These are phyloP conservation scores for Talaromyces sp. DNA, from an alignment of 2,329 filamentous ascomycete genomes.

Conservation along the genomic window DNA sequence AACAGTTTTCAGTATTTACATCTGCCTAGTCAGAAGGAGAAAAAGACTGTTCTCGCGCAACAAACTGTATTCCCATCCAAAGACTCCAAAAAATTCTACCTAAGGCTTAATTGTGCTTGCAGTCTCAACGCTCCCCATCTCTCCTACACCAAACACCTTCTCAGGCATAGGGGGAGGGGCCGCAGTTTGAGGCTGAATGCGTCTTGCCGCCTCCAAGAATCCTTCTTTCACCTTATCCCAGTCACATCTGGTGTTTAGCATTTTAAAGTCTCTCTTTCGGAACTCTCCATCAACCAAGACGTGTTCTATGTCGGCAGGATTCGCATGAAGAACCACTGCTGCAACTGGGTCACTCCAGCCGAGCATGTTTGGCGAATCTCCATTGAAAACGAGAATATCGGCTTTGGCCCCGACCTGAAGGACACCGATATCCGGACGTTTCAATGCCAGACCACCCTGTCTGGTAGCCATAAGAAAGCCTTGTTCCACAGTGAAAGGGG, in stretches of 20 bases:
- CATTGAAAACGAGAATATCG: constrained; percentile 49
- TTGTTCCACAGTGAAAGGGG: not conserved
- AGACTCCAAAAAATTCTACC: not conserved
- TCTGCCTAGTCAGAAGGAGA: not conserved
- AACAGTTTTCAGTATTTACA: not conserved
- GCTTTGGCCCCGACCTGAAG: not conserved
- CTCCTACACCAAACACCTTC: not conserved
- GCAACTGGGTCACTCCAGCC: constrained; percentile 54
- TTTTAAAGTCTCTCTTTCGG: not conserved
- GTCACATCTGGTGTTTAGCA: not conserved
- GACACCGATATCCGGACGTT: not conserved
- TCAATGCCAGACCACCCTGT: not conserved
- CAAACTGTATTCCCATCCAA: not conserved
- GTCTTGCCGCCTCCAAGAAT: not conserved
- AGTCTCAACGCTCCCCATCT: not conserved
- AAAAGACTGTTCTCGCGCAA: too few relatives aligned
- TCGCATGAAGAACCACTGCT: constrained; percentile 49
- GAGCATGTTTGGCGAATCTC: constrained; percentile 42
- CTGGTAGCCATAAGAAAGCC: not conserved
- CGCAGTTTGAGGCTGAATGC: not conserved
- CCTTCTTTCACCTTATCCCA: not conserved
- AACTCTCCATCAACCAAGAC: not conserved
- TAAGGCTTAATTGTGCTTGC: not conserved
- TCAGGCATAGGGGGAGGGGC: not conserved
- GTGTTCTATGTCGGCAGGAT: not conserved